phyloP scores from a whole-genome alignment of 2,329 filamentous ascomycete species.

The Fusarium hostae region DNA sequence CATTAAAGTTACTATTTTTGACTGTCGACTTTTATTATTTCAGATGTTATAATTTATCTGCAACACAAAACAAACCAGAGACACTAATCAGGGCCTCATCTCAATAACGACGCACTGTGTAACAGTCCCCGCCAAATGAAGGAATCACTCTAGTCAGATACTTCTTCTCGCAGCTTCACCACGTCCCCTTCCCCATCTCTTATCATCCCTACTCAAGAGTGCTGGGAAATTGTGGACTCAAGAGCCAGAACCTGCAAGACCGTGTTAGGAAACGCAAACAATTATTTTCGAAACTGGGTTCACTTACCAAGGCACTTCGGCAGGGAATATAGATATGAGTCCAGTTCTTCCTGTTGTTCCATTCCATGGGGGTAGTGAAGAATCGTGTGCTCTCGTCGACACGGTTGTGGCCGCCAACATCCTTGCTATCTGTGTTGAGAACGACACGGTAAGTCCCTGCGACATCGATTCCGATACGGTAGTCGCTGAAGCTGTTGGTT shows the following conservation, averaged over 20 bases:
- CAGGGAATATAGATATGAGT: conserved; percentile 90
- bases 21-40: conserved; percentile 25
- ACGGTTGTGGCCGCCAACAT: conserved; percentile 82
- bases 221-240: conserved; percentile 47
- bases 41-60: conserved; percentile 6
- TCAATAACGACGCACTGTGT: neutral
- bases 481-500: conserved; percentile 86
- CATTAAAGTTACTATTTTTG: neutral
- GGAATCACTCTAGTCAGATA: neutral
- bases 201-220: conserved; percentile 4
- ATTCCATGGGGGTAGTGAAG: conserved; percentile 89
- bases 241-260: conserved; percentile 62
- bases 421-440: conserved; percentile 80
- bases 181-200: neutral
- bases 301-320: conserved; percentile 81
- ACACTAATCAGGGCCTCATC: neutral
- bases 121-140: conserved; percentile 1
- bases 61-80: conserved; percentile 4
- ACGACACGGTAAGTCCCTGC: conserved; percentile 88
- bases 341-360: conserved; percentile 92
- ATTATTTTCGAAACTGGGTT: neutral
- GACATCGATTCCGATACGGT: conserved; percentile 87
- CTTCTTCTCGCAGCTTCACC: neutral
- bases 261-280: neutral
- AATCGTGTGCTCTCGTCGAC: conserved; percentile 85